These are phyloP conservation scores for Paraphoma sp. DNA, from an alignment of 2,329 filamentous ascomycete species.

Conservation along the genomic window DNA sequence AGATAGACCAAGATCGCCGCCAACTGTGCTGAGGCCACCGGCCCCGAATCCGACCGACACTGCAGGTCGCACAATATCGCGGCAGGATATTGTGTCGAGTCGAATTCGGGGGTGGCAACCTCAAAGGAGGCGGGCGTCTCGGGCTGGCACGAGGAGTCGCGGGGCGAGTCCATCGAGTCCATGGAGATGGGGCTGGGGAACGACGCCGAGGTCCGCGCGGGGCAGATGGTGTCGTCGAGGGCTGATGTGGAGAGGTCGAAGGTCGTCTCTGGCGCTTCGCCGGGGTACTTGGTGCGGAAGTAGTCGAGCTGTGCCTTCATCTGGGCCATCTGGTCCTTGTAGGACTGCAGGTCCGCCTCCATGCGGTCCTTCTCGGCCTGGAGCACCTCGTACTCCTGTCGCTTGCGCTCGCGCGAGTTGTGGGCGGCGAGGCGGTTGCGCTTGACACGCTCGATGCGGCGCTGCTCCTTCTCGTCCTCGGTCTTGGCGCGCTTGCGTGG, in stretches of 20 bases:
- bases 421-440: constrained; percentile 95
- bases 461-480: constrained; percentile 97
- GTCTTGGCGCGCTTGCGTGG: constrained; percentile 98
- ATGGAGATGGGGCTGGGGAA: constrained; percentile 47
- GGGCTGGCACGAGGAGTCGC: constrained; percentile 46
- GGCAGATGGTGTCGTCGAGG: constrained; percentile 42
- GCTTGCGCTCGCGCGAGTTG: constrained; percentile 93
- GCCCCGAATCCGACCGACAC: constrained; percentile 81
- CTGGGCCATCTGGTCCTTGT: constrained; percentile 56
- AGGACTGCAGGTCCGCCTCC: constrained; percentile 68
- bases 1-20: constrained; percentile 45
- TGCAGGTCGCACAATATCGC: constrained; percentile 99
- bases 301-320: constrained; percentile 57
- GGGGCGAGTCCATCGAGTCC: constrained; percentile 49
- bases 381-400: constrained; percentile 86
- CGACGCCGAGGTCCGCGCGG: constrained; percentile 41
- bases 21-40: constrained; percentile 28
- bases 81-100: constrained; percentile 99
- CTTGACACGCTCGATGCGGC: constrained; percentile 94
- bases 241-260: constrained; percentile 33
- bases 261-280: constrained; percentile 29
- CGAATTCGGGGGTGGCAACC: constrained; percentile 66
- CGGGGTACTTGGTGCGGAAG: constrained; percentile 43
- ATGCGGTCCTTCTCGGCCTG: constrained; percentile 68
- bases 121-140: constrained; percentile 49